Base-by-base conservation (phyloP, 805 yeast species). In the Kodamaea leandrae region DNA sequence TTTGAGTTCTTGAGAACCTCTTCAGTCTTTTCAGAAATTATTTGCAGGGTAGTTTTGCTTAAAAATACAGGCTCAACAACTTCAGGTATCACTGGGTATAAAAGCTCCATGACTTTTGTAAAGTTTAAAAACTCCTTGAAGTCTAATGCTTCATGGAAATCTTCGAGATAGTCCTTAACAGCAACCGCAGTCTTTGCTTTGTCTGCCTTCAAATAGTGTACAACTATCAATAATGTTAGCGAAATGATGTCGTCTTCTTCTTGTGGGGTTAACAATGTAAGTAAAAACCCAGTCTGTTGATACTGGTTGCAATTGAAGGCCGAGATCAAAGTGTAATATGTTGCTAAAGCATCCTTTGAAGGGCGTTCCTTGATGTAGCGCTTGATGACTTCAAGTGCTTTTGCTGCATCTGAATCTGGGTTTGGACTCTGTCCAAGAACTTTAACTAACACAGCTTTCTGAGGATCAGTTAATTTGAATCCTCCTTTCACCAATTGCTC, bases 41-140 rank as follows among this genome's bases (percentile, higher is more conserved):
- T 40, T 2, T 41, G 38, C 39, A 49, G 54, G 19, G 58, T 52
- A 10, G 30, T 35, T 6, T 49, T 50, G n/a, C 52, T 41, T 13
- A 51, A 51, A 41, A 63, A 64, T 6, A 55, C 43, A 12, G 51
- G 47, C 6, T 50, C 41, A 13, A 56, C 43, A 0, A 55, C 28
- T 8, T 49, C 50, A 1, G 71, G 66, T 1, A 55, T 38, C 2
- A 64, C 27, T 1, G 71, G 65, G 40, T 61, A 64, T 7, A 63
- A 45, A 7, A 39, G 7, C 14, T 56, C 60, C 15, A 63, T 39
- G 5, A 52, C 29, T 25, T 45, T 53, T 9, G 54, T 44, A 13
- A 55, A 52, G 36, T 55, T 57, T 17, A 55, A 37, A 35, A 60
- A 60, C 25, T 49, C 42, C 20, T 28, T 6, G 25, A 13, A 2